phyloP scores from a whole-genome alignment of 495 filamentous ascomycete species.

The Margaritispora aquatica region DNA sequence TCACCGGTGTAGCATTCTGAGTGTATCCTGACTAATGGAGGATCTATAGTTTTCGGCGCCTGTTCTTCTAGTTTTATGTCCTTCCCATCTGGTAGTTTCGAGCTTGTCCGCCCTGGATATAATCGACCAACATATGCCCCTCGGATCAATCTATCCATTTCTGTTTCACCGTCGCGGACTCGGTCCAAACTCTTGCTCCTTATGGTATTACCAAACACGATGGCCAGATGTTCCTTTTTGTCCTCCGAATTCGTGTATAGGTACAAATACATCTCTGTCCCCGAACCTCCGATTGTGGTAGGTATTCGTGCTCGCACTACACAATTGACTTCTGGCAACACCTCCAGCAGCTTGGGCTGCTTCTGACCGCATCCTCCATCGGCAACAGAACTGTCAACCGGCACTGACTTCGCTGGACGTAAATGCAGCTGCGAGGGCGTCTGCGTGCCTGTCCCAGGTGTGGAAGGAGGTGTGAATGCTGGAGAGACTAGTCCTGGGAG shows the following conservation, averaged over 20 bases:
- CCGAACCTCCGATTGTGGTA: conserved; percentile 55
- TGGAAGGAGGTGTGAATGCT: conserved; percentile 75
- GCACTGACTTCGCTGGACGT: conserved; percentile 41
- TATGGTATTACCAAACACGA: conserved; percentile 87
- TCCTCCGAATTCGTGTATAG: conserved; percentile 90
- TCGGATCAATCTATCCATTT: conserved; percentile 91
- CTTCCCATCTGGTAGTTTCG: conserved; percentile 31
- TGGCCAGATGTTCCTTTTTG: conserved; percentile 95
- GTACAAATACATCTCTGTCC: conserved; percentile 95
- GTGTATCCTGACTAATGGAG: conserved; percentile 87
- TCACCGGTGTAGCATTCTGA: conserved; percentile 98
- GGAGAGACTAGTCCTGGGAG: conserved; percentile 60
- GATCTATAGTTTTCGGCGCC: conserved; percentile 12
- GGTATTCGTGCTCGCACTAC: conserved; percentile 81
- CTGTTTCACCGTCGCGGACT: conserved; percentile 79
- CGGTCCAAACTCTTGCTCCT: conserved; percentile 74
- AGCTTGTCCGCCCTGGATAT: conserved; percentile 76
- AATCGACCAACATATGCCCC: conserved; percentile 87
- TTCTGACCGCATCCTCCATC: conserved; percentile 46
- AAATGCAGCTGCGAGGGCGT: conserved; percentile 13
- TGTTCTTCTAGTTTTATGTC: not conserved
- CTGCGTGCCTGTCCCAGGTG: conserved; percentile 57
- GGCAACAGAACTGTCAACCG: conserved; percentile 46
- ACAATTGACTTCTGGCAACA: conserved; percentile 70
- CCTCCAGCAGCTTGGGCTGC: conserved; percentile 59